Evolutionary conservation across 345 rosid species (phyloP).

Genomic region (Psidium guajava): DNA sequence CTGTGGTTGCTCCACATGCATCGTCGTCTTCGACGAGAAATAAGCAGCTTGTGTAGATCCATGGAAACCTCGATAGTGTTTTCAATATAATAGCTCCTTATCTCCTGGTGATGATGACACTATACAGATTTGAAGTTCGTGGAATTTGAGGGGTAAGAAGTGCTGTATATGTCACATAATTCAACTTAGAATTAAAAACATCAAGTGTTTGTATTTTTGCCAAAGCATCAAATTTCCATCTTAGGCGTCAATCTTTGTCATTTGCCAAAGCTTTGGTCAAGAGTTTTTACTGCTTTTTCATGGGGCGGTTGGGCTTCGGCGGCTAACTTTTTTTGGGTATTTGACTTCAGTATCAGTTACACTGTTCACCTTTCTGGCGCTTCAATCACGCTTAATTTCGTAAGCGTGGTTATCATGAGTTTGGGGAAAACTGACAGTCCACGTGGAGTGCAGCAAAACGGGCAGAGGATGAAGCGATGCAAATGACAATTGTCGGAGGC

Average conservation of each 20-base stretch:
- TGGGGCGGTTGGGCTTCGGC: not conserved
- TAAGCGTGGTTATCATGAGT: not conserved
- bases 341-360: not conserved
- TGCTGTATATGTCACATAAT: not conserved
- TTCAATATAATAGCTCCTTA: not conserved
- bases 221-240: not conserved
- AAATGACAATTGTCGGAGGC: not conserved
- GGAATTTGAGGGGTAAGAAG: not conserved
- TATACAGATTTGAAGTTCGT: not conserved
- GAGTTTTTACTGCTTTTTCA: not conserved
- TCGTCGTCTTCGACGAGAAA: not conserved
- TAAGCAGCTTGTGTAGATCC: not conserved
- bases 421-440: not conserved
- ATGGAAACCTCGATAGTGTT: not conserved
- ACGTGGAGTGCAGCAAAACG: not conserved
- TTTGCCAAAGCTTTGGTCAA: not conserved
- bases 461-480: not conserved
- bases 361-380: not conserved
- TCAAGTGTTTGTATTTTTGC: not conserved
- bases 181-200: not conserved
- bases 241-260: not conserved
- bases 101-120: not conserved
- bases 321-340: not conserved
- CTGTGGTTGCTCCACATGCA: not conserved
- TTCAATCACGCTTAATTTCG: not conserved